Base-by-base conservation (phyloP, 176 grass and related monocot species). In the Thalia dealbata region DNA sequence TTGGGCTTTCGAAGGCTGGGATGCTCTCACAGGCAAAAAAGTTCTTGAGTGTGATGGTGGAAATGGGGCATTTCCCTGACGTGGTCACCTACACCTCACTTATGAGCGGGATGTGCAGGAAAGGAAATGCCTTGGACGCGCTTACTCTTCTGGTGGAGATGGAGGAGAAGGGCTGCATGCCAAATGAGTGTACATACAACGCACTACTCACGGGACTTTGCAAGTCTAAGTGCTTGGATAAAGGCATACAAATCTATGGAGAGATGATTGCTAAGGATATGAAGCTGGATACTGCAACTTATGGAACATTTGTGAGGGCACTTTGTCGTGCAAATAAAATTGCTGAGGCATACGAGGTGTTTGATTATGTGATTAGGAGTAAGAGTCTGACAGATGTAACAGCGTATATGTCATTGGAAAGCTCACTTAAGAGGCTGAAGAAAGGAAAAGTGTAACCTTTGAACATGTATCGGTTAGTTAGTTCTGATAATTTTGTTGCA, bases 61-160 rank as follows among this genome's bases (percentile, higher is more conserved):
- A 81, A 0, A 52, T 73, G 14, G 90, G 90, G 0, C 71, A 81
- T 70, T 84, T 86, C 64, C 95, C 95, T 0, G 83, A 99, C 50
- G 81, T 87, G 30, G 69, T 88, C 67, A 99, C 95, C 30, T 93
- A 99, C 83, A 93, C 87, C 19, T 82, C 87, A 30, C 80, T 97
- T 41, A 92, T 97, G 95, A 86, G 84, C 45, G 90, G 87, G 30
- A 86, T 97, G 90, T 97, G 95, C 61, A 69, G 91, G 80, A 84
- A 82, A 83, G 95, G 95, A 56, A 85, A 90, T 11, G 85, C 89
- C 0, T 56, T 85, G 0, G 79, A 79, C 2, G 87, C 87, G 5
- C 74, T 84, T 3, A 73, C 26, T 0, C 60, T 97, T 32, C 76
- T 97, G 3, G 67, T 42, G 56, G 95, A 88, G 25, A 97, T 97